Evolutionary conservation across 2,329 filamentous ascomycete species (phyloP).

Genomic region (Hymenoscyphus fructigenus): DNA sequence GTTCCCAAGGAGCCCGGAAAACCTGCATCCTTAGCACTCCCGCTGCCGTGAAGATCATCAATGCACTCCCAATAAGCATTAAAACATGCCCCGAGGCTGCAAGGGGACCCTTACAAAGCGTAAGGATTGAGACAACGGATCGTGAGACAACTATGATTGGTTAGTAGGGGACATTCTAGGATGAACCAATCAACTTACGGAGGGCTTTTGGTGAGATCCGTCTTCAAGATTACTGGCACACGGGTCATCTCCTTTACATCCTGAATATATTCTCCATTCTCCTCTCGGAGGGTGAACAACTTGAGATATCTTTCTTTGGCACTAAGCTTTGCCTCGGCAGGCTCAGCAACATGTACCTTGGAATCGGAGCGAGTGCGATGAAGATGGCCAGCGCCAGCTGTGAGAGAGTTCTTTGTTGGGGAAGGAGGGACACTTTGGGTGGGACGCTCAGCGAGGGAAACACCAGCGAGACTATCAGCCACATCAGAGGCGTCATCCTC

Average conservation of each 20-base stretch:
- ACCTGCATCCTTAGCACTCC: background rate
- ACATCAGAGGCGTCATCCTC: constrained; percentile 80
- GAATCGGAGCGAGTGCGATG: constrained; percentile 92
- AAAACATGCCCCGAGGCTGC: background rate
- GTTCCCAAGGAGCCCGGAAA: background rate
- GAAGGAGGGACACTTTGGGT: constrained; percentile 96
- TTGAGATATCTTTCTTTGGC: constrained; percentile 97
- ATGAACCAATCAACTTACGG: constrained; percentile 68
- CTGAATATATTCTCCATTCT: constrained; percentile 94
- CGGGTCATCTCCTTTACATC: constrained; percentile 97
- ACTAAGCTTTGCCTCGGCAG: constrained; percentile 74
- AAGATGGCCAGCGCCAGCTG: constrained; percentile 59
- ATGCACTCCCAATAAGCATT: constrained; percentile 7
- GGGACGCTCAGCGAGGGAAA: constrained; percentile 82
- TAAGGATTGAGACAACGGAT: constrained; percentile 81
- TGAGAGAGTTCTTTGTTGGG: constrained; percentile 72
- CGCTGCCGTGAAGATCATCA: constrained; percentile 6
- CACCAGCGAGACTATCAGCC: constrained; percentile 88
- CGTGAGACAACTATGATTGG: constrained; percentile 67
- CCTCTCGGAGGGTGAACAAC: constrained; percentile 85
- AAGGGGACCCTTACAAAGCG: constrained; percentile 43
- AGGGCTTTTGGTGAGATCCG: constrained; percentile 96
- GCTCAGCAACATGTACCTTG: constrained; percentile 75
- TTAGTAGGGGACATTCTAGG: constrained; percentile 39
- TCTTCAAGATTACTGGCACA: constrained; percentile 97